These are phyloP conservation scores for Flaveria bidentis DNA, from an alignment of 129 eudicot genomes.

Conservation along the genomic window DNA sequence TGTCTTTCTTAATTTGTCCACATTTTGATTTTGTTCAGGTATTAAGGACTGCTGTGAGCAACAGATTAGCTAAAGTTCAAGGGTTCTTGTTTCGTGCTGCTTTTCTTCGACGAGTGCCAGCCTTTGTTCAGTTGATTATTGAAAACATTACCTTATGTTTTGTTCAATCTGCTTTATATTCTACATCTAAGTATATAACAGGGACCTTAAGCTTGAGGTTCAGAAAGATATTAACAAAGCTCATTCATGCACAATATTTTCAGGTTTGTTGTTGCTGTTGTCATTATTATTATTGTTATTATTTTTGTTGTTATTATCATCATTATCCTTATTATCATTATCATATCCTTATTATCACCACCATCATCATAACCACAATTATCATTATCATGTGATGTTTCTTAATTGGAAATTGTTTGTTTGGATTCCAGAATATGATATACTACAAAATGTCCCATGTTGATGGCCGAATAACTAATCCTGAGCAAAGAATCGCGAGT, in stretches of 20 bases:
- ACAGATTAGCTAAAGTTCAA: slow-evolving; percentile 97
- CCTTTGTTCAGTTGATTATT: slow-evolving; percentile 78
- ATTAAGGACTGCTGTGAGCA: slow-evolving; percentile 93
- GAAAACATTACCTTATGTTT: slow-evolving; percentile 90
- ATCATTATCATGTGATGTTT: background rate
- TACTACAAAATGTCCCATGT: slow-evolving; percentile 98
- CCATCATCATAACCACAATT: background rate
- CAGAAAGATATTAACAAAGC: slow-evolving; percentile 90
- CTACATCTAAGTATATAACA: slow-evolving; percentile 93
- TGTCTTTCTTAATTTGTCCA: slow-evolving; percentile 14
- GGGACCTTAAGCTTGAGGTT: slow-evolving; percentile 97
- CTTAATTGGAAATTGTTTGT: slow-evolving; percentile 21
- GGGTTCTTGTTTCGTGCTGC: slow-evolving; percentile 98
- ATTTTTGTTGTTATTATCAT: background rate
- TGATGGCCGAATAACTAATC: slow-evolving; percentile 88
- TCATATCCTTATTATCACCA: background rate
- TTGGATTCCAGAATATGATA: slow-evolving; percentile 81
- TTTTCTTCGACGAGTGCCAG: slow-evolving; percentile 96
- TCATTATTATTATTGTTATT: background rate
- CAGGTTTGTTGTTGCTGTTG: slow-evolving; percentile 47
- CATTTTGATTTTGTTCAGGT: slow-evolving; percentile 59
- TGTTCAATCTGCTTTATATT: slow-evolving; percentile 82
- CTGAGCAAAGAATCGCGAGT: slow-evolving; percentile 98
- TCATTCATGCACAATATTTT: slow-evolving; percentile 85
- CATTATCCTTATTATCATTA: background rate